These are phyloP conservation scores for Syzygium grande DNA, from an alignment of 345 rosid genomes.

Conservation along the genomic window DNA sequence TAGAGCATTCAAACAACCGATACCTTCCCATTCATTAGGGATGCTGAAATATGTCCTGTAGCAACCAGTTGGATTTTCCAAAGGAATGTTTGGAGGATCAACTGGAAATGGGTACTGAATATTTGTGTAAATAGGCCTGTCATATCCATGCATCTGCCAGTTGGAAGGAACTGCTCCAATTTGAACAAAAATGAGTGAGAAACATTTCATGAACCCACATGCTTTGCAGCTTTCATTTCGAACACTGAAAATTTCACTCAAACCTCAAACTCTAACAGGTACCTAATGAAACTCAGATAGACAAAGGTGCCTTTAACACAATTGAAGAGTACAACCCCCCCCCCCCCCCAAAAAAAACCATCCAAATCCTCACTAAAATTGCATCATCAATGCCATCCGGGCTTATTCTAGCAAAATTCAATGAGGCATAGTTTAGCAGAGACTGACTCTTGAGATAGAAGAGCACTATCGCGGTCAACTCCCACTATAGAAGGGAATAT, in stretches of 20 bases:
- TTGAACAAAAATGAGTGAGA: background rate
- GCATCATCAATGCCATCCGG: background rate
- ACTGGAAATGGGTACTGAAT: constrained; percentile 60
- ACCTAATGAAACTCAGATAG: background rate
- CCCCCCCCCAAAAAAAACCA: background rate
- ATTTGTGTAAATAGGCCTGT: constrained; percentile 88
- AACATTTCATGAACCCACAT: background rate
- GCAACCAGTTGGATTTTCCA: constrained; percentile 90
- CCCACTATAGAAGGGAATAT: background rate
- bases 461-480: background rate
- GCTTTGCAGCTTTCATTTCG: background rate
- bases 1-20: background rate
- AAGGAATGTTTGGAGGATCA: constrained; percentile 79
- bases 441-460: background rate
- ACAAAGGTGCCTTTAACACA: background rate
- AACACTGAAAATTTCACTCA: background rate
- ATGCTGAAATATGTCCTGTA: constrained; percentile 75
- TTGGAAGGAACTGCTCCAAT: constrained; percentile 88
- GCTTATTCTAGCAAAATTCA: background rate
- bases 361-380: background rate
- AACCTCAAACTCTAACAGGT: background rate
- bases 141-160: constrained; percentile 98
- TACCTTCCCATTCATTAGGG: constrained; percentile 89
- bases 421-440: background rate
- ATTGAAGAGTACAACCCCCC: background rate